Conservation (phyloP, 257 asterid species). For the Rhazya stricta region DNA sequence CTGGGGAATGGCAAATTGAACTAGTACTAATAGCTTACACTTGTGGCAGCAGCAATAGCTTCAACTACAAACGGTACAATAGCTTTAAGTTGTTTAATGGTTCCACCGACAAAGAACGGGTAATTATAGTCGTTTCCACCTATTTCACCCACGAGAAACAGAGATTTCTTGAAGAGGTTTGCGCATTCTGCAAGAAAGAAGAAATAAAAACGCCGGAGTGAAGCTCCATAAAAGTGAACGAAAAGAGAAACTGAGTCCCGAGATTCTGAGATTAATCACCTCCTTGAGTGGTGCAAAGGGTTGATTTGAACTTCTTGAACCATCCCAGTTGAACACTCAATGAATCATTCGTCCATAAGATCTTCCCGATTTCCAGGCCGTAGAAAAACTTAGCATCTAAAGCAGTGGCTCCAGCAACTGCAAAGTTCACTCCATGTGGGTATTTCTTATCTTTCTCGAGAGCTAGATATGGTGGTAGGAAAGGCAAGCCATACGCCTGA, state of each 20-base stretch:
- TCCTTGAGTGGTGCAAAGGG: constrained; percentile 44
- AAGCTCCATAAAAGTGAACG: neutral
- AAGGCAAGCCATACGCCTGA: constrained; percentile 74
- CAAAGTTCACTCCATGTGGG: constrained; percentile 72
- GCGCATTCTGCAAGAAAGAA: constrained; percentile 40
- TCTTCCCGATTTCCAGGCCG: constrained; percentile 39
- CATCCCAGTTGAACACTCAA: constrained; percentile 61
- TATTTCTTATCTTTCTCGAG: constrained; percentile 28
- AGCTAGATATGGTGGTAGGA: constrained; percentile 52
- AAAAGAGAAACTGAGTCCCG: neutral
- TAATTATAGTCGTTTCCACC: constrained; percentile 91
- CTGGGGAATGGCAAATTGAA: neutral
- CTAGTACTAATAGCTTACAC: constrained; percentile 31
- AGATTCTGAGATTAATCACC: constrained; percentile 27
- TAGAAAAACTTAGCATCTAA: constrained; percentile 59
- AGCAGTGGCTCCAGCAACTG: constrained; percentile 87
- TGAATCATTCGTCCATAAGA: constrained; percentile 65
- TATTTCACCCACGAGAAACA: constrained; percentile 80
- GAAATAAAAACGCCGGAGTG: neutral
- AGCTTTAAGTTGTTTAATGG: constrained; percentile 42
- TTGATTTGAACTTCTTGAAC: constrained; percentile 60
- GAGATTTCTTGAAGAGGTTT: constrained; percentile 39
- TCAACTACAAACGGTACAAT: constrained; percentile 62
- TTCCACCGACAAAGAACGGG: constrained; percentile 57
- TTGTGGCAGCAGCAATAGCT: constrained; percentile 41